Base-by-base conservation (phyloP, 108 stramenopile genomes). In the Schizochytrium sp. region DNA sequence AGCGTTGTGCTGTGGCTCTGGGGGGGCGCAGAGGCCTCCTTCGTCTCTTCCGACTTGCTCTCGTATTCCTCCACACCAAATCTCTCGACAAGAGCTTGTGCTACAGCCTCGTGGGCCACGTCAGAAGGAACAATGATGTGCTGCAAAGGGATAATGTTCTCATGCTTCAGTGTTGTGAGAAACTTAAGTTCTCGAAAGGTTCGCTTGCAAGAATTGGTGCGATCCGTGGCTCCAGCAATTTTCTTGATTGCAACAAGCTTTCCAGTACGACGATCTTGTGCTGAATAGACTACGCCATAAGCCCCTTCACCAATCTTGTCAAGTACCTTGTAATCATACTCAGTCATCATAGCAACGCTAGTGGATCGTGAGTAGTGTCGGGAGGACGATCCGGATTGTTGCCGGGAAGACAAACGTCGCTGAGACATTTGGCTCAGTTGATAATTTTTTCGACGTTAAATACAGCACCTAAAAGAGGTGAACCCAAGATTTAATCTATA, bases 301-400 rank as follows among this genome's bases (percentile, higher is more conserved):
- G 92, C 92, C 12, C 92, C 92, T 19, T 92, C 92, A 8, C 92
- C 92, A 15, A 92, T 83, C 2, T 55, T 49, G 76, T 83, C 76
- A 47, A 83, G 28, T 10, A 83, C 76, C 50, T 55, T 49, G 53
- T 83, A 83, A 53, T 55, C 76, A 10, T 83, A 55, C 76, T 83
- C 53, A 10, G 50, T 83, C 76, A 83, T 69, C 64, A 69, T 69
- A 44, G 64, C 64, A 7, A 69, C 64, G 15, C 64, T 69, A 7
- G 64, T 69, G 12, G 64, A 69, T 44, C 28, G 40, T 8, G 64
- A 28, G 7, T 69, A 38, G 19, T 69, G 64, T 15, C 44, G 40
- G 28, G 12, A 28, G 64, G 28, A 28, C 28, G 28, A 28, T 28
- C 28, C 28, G 28, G 28, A 28, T 28, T 28, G 28, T 28, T 28